Evolutionary conservation across 352 stramenopile genomes (phyloP).

Genomic region (Phytopythium oedochilum): DNA sequence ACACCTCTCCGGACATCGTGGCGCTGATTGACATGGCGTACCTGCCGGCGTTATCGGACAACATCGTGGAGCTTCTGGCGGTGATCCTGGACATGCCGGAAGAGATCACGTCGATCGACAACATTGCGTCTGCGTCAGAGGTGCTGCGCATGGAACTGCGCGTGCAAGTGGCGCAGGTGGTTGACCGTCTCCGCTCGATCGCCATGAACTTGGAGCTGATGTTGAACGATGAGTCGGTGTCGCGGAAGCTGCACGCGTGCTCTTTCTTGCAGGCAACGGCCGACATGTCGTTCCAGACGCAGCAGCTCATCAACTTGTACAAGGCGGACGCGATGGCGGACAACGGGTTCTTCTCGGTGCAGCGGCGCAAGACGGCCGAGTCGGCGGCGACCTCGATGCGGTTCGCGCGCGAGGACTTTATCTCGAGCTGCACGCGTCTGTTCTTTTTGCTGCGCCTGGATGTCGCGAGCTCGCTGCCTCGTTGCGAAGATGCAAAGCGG

Average conservation of each 20-base stretch:
- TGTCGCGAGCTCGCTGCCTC: constrained; percentile 62
- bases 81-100: constrained; percentile 81
- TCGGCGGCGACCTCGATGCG: constrained; percentile 27
- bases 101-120: constrained; percentile 49
- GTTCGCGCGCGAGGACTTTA: constrained; percentile 57
- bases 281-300: constrained; percentile 62
- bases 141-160: constrained; percentile 59
- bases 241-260: constrained; percentile 48
- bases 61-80: constrained; percentile 69
- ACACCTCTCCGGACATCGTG: constrained; percentile 49
- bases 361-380: constrained; percentile 22
- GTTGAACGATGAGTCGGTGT: constrained; percentile 41
- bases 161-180: constrained; percentile 58
- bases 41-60: constrained; percentile 50
- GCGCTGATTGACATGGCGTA: constrained; percentile 55
- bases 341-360: constrained; percentile 41
- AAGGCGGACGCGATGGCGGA: constrained; percentile 57
- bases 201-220: constrained; percentile 51
- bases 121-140: constrained; percentile 24
- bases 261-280: constrained; percentile 54
- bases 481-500: constrained; percentile 77
- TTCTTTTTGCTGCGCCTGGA: constrained; percentile 80
- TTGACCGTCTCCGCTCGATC: constrained; percentile 44
- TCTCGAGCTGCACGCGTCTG: constrained; percentile 69
- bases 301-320: constrained; percentile 66